phyloP scores from a whole-genome alignment of 371 early-diverging fungal genomes.

The Lichtheimia hyalospora region DNA sequence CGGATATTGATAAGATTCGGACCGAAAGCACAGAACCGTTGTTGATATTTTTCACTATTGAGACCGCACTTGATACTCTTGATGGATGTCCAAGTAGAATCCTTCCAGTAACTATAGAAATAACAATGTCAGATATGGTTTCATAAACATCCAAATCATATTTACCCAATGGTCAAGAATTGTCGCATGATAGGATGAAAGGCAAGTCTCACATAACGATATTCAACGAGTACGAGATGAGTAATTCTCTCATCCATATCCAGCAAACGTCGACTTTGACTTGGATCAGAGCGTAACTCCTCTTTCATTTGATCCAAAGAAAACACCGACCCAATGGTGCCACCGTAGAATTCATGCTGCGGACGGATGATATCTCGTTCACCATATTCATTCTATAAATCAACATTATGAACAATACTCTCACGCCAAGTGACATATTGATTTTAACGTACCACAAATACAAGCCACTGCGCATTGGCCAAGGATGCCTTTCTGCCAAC shows the following conservation, averaged over 20 bases:
- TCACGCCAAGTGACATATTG: neutral
- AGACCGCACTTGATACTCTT: constrained; percentile 57
- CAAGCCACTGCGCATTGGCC: constrained; percentile 68
- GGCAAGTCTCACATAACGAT: constrained; percentile 84
- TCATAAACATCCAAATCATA: neutral
- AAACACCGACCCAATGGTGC: constrained; percentile 72
- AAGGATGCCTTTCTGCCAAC: constrained; percentile 61
- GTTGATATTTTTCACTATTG: constrained; percentile 47
- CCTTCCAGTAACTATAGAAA: constrained; percentile 67
- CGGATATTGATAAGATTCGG: constrained; percentile 80
- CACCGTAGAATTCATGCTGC: constrained; percentile 62
- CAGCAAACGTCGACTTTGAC: constrained; percentile 21
- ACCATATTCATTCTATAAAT: constrained; percentile 72
- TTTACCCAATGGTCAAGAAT: constrained; percentile 70
- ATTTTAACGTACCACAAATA: constrained; percentile 51
- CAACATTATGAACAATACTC: neutral
- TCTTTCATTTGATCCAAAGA: constrained; percentile 42
- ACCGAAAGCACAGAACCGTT: constrained; percentile 81
- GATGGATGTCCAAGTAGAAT: constrained; percentile 63
- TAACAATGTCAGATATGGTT: neutral
- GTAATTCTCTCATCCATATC: constrained; percentile 32
- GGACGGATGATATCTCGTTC: constrained; percentile 60
- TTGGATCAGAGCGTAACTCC: constrained; percentile 25
- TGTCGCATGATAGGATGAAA: constrained; percentile 74
- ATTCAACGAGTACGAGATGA: constrained; percentile 64